Evolutionary conservation across 495 filamentous ascomycete species (phyloP), one percentile per base, ranked within the genome.

Genomic region (Daldinia concentrica): DNA sequence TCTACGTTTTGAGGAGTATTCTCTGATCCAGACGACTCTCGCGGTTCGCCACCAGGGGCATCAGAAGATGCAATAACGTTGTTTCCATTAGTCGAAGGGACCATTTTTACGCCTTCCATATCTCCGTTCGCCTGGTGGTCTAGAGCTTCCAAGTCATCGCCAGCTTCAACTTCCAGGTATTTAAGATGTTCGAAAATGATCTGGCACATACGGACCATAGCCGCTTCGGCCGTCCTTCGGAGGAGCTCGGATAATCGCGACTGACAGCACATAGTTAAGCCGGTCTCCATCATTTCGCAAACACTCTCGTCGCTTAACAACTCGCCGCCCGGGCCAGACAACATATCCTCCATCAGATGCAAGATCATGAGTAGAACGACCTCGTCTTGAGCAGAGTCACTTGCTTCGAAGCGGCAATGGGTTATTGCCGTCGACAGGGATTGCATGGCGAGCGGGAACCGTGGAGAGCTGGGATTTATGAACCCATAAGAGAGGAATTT

Each of bases 261-360:
- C 80, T 98, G 93, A 63, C 94, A 98, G 81, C 95, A 99, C 87
- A 99, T 98, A 77, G 94, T 97, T 68, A 99, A 79, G 4, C 94
- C 96, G 4, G 93, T 94, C 79, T 97, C 95, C 95, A 99, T 98
- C 95, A 99, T 98, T 76, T 97, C 92, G 76, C 95, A 99, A 11
- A 99, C 92, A 76, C 94, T 98, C 81, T 97, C 94, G 73, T 99
- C 95, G 34, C 95, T 94, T 3, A 97, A 86, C 2, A 98, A 84
- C 63, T 94, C 91, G 14, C 96, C 95, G 30, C 95, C 93, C 0
- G 95, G 93, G 1, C 96, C 92, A 56, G 93, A 93, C 58, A 99
- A 86, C 90, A 98, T 97, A 72, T 92, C 90, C 79, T 99, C 95
- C 95, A 99, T 98, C 68, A 99, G 86, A 76, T 97, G 95, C 60